Base-by-base conservation (phyloP, 768 basidiomycete species). In the Tricholoma sp. region DNA sequence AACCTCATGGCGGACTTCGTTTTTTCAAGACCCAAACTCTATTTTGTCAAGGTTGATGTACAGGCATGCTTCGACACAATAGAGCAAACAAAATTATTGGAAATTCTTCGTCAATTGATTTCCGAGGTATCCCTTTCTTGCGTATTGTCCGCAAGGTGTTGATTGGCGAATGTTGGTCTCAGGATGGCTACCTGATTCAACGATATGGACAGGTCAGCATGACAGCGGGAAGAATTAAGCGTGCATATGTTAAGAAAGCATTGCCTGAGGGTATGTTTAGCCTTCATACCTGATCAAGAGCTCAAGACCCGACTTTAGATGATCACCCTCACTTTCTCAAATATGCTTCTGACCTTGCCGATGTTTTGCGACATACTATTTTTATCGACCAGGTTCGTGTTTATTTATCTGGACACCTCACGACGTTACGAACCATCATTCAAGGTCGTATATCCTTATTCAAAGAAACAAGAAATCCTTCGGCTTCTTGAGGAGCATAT, bases 41-140 rank as follows among this genome's bases (percentile, higher is more conserved):
- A 94, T 71, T 96, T 99, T 64, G 95, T 94, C 52, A 99, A 99
- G 70, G 83, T 97, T 22, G 97, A 99, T 67, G 94, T 98, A 16
- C 89, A 89, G 59, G 88, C 96, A 6, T 97, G 94, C 63, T 99
- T 98, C 75, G 97, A 99, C 71, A 93, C 90, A 0, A 98, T 98
- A 57, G 86, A 93, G 32, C 97, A 98, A 69, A 78, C 82, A 7
- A 94, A 88, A 64, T 72, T 99, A 45, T 71, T 98, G 31, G 77
- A 82, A 37, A 91, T 99, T 35, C 70, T 98, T 24, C 78, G 81
- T 9, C 73, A 83, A 2, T 66, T 98, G 3, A 76, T 99, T 50
- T 84, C 86, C 0, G 84, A 91, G 74, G 92, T 88, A 63, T 11
- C 21, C 52, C n/a, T 8, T 9, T 43, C 11, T 53, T n/a, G 22